Conservation (phyloP, 129 eudicot species). For the Pseudognaphalium luteoalbum region DNA sequence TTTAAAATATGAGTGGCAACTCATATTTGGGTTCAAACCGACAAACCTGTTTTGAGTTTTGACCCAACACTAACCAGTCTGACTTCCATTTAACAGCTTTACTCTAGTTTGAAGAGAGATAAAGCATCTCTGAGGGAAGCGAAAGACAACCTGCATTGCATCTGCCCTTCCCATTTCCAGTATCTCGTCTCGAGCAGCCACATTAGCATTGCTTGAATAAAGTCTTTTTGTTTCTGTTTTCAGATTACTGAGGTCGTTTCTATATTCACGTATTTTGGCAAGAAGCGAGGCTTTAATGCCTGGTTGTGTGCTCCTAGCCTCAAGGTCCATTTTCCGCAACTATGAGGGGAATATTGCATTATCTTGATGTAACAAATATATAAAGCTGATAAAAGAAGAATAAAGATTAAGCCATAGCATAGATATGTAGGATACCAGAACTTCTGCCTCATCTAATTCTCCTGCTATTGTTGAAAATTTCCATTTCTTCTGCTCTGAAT, state of each 20-base stretch:
- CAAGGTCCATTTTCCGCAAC: slow-evolving; percentile 89
- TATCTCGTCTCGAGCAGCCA: slow-evolving; percentile 53
- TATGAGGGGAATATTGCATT: slow-evolving; percentile 2
- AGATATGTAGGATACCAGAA: slow-evolving; percentile 45
- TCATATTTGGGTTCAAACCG: no score
- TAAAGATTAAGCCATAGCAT: neutral
- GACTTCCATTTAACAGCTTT: neutral
- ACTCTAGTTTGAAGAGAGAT: neutral
- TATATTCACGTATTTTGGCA: slow-evolving; percentile 60
- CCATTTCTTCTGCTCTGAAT: slow-evolving; percentile 68
- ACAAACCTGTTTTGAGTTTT: no score
- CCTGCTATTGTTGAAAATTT: slow-evolving; percentile 56
- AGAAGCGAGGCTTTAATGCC: slow-evolving; percentile 49
- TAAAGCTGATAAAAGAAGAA: neutral
- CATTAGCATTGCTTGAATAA: slow-evolving; percentile 46
- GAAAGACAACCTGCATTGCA: slow-evolving; percentile 13
- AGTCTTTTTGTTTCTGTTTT: slow-evolving; percentile 52
- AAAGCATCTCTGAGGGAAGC: no score
- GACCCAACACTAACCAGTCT: neutral
- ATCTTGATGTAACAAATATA: neutral
- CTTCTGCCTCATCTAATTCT: slow-evolving; percentile 66
- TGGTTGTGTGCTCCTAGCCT: slow-evolving; percentile 58
- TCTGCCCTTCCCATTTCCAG: slow-evolving; percentile 69
- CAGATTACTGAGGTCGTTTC: slow-evolving; percentile 55
- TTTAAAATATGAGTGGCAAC: neutral